A percentile compares a stretch with the other conserved stretches of the same genome.
These are phyloP conservation scores for Rhodamnia argentea DNA, from an alignment of 345 rosid species.

Conservation along the genomic window DNA sequence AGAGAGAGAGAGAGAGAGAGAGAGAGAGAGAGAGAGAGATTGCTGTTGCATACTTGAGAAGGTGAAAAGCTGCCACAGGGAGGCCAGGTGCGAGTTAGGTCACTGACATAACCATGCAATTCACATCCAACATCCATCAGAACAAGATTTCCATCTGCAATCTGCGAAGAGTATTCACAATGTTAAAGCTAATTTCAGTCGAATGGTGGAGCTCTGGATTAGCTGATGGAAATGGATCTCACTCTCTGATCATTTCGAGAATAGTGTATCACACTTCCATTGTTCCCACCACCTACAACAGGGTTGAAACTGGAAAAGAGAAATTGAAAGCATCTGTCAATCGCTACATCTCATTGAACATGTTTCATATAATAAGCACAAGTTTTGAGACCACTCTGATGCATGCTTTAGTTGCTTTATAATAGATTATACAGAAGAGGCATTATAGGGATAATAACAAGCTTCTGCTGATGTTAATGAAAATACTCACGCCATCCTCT, in stretches of 20 bases:
- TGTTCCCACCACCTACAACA: constrained; percentile 91
- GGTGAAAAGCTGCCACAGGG: constrained; percentile 73
- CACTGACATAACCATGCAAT: constrained; percentile 91
- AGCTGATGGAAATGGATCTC: constrained; percentile 16
- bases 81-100: constrained; percentile 96
- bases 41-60: constrained; percentile 42
- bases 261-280: constrained; percentile 88
- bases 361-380: neutral
- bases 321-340: neutral
- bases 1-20: neutral
- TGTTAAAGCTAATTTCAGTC: neutral
- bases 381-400: neutral
- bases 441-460: neutral
- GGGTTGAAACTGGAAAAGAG: constrained; percentile 64
- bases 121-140: constrained; percentile 98
- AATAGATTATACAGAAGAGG: neutral
- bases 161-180: constrained; percentile 27
- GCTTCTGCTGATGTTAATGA: neutral
- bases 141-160: constrained; percentile 78
- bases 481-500: constrained; percentile 89
- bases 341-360: neutral
- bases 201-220: neutral
- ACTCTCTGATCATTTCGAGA: constrained; percentile 89
- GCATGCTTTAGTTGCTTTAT: neutral
- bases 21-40: neutral